Percentiles rank a stretch among this genome's conserved stretches.
These are phyloP conservation scores for Phytophthora litchii DNA, from an alignment of 352 stramenopile genomes.

Conservation along the genomic window DNA sequence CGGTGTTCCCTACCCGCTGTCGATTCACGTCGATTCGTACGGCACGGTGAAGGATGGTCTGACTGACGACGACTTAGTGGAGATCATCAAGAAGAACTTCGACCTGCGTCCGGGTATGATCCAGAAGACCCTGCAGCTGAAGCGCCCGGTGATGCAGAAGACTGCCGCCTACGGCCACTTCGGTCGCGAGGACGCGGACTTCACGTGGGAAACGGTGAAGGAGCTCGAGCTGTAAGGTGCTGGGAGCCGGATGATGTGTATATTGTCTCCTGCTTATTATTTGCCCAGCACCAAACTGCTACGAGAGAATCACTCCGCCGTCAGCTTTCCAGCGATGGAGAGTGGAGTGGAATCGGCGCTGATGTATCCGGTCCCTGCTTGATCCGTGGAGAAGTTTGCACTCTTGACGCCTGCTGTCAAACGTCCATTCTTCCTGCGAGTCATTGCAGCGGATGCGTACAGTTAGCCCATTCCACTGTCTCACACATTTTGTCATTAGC, in stretches of 20 bases:
- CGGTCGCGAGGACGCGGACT: conserved; percentile 97
- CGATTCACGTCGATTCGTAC: conserved; percentile 98
- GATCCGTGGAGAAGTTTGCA: conserved; percentile 34
- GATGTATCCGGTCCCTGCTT: conserved; percentile 25
- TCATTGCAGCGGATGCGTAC: conserved; percentile 23
- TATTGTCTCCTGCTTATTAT: conserved; percentile 49
- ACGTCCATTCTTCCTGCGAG: conserved; percentile 42
- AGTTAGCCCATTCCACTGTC: conserved; percentile 40
- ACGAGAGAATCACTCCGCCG: conserved; percentile 29
- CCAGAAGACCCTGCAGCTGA: conserved; percentile 98
- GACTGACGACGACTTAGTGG: conserved; percentile 95
- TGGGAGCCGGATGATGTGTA: conserved; percentile 35
- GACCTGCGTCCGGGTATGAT: conserved; percentile 98
- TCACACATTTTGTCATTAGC: conserved; percentile 34
- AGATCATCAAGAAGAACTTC: conserved; percentile 99
- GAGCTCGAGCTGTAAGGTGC: conserved; percentile 75
- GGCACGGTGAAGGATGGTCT: conserved; percentile 96
- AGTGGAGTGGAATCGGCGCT: conserved; percentile 41
- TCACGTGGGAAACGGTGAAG: conserved; percentile 99
- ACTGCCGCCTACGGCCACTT: conserved; percentile 99
- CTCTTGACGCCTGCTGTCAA: conserved; percentile 45
- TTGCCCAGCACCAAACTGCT: conserved; percentile 38
- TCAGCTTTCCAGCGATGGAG: conserved; percentile 39
- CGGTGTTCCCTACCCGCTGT: conserved; percentile 97
- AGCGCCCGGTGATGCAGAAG: conserved; percentile 98